A percentile compares a stretch with the other conserved stretches of the same genome.
These are phyloP conservation scores for Termitomyces sp. DNA, from an alignment of 768 basidiomycete species.

Conservation along the genomic window DNA sequence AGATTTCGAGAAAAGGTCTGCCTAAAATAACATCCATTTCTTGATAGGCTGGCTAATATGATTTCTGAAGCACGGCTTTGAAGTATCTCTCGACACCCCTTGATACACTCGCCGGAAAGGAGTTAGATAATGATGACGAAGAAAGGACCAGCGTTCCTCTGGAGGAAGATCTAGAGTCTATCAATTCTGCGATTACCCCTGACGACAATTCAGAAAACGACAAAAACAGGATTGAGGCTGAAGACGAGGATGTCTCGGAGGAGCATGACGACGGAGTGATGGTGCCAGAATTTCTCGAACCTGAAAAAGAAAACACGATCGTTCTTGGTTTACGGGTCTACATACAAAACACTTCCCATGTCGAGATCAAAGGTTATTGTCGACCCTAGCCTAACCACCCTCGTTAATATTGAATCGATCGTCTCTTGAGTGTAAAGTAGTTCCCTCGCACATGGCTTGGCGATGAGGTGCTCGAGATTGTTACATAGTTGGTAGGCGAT, in stretches of 20 bases:
- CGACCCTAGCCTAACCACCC: neutral
- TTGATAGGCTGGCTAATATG: neutral
- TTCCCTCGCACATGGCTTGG: too few relatives aligned
- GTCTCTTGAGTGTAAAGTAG: too few relatives aligned
- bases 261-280: neutral
- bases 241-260: neutral
- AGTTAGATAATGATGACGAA: constrained; percentile 17
- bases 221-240: neutral
- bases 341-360: neutral
- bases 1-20: constrained; percentile 18
- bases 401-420: too few relatives aligned
- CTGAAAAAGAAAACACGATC: neutral
- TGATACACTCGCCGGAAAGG: constrained; percentile 21
- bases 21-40: neutral
- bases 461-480: too few relatives aligned
- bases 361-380: constrained; percentile 5
- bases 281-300: neutral
- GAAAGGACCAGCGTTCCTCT: neutral
- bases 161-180: neutral
- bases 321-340: constrained; percentile 9
- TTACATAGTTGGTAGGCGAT: too few relatives aligned
- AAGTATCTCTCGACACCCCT: constrained; percentile 20
- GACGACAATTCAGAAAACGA: neutral
- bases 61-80: constrained; percentile 1
- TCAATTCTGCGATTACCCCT: neutral